A percentile compares a stretch with the other conserved stretches of the same genome.
Conservation (phyloP, 2,329 filamentous ascomycete genomes). For the Raffaelea arxii region DNA sequence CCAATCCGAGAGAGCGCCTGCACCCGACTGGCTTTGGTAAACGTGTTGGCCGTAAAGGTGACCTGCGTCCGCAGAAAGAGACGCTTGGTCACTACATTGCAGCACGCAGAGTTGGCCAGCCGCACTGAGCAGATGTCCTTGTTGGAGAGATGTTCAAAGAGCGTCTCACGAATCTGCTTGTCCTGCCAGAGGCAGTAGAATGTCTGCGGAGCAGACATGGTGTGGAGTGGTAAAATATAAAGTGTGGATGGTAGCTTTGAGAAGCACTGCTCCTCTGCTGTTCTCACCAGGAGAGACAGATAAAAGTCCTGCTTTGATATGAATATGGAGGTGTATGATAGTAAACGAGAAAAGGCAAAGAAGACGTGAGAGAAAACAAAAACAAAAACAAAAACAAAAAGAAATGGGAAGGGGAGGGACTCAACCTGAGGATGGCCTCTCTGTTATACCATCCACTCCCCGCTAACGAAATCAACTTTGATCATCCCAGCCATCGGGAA, state of each 20-base stretch:
- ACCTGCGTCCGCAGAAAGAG: constrained; percentile 61
- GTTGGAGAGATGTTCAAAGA: constrained; percentile 40
- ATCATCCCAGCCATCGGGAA: background rate
- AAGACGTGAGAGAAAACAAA: background rate
- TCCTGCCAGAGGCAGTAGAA: constrained; percentile 49
- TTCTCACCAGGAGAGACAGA: constrained; percentile 10
- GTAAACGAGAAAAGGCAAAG: background rate
- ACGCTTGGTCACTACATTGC: constrained; percentile 56
- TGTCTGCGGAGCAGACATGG: constrained; percentile 40
- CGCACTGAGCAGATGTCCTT: constrained; percentile 50
- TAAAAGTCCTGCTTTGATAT: background rate
- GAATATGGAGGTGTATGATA: background rate
- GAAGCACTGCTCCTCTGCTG: background rate
- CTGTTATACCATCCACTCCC: constrained; percentile 10
- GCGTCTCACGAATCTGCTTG: constrained; percentile 36
- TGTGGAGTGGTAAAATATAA: constrained; percentile 31
- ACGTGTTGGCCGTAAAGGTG: constrained; percentile 64
- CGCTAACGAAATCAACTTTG: background rate
- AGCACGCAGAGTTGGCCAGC: constrained; percentile 59
- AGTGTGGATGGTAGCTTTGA: background rate
- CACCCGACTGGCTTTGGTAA: constrained; percentile 64
- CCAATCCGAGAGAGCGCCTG: constrained; percentile 70
- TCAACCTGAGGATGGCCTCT: constrained; percentile 3
- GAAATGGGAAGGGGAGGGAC: background rate
- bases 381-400: background rate